A percentile compares a stretch with the other conserved stretches of the same genome.
Evolutionary conservation across 495 filamentous ascomycete species (phyloP).

Genomic region (Hamigera avellanea): DNA sequence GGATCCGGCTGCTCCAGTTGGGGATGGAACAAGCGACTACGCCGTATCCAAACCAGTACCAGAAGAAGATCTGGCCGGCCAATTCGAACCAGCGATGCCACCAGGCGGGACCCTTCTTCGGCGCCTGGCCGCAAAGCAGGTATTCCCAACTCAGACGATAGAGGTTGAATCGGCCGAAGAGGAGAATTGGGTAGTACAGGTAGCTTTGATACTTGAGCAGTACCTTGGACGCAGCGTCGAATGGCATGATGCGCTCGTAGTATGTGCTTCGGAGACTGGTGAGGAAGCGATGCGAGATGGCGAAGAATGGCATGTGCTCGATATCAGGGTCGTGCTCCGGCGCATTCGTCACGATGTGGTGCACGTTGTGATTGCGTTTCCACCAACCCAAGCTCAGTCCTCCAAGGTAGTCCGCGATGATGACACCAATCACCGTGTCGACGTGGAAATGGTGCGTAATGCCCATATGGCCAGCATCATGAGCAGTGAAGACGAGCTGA

Average conservation of each 20-base stretch:
- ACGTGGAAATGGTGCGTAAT: slow-evolving; percentile 81
- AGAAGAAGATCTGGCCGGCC: slow-evolving; percentile 75
- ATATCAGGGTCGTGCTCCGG: slow-evolving; percentile 98
- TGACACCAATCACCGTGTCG: slow-evolving; percentile 77
- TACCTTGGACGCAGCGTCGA: slow-evolving; percentile 63
- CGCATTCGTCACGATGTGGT: slow-evolving; percentile 94
- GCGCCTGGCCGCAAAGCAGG: slow-evolving; percentile 63
- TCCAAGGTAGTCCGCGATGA: slow-evolving; percentile 83
- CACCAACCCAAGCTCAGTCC: slow-evolving; percentile 94
- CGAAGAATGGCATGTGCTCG: slow-evolving; percentile 92
- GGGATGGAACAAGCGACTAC: slow-evolving; percentile 70
- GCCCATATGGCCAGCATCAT: slow-evolving; percentile 96
- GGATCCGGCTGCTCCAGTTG: slow-evolving; percentile 52
- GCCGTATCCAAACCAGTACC: slow-evolving; percentile 87
- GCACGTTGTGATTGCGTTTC: slow-evolving; percentile 96
- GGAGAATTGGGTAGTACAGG: slow-evolving; percentile 76
- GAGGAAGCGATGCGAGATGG: slow-evolving; percentile 80
- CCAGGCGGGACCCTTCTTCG: slow-evolving; percentile 69
- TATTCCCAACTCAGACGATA: slow-evolving; percentile 77
- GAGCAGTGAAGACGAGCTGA: slow-evolving; percentile 87
- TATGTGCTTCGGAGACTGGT: slow-evolving; percentile 69
- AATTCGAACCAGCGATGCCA: slow-evolving; percentile 88
- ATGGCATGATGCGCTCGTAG: slow-evolving; percentile 78
- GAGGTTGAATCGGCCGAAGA: slow-evolving; percentile 86
- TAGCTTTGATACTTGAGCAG: slow-evolving; percentile 68